A percentile compares a stretch with the other conserved stretches of the same genome.
Evolutionary conservation across 73 alveolate genomes (phyloP).

Genomic region (Paramecium tetraurelia): DNA sequence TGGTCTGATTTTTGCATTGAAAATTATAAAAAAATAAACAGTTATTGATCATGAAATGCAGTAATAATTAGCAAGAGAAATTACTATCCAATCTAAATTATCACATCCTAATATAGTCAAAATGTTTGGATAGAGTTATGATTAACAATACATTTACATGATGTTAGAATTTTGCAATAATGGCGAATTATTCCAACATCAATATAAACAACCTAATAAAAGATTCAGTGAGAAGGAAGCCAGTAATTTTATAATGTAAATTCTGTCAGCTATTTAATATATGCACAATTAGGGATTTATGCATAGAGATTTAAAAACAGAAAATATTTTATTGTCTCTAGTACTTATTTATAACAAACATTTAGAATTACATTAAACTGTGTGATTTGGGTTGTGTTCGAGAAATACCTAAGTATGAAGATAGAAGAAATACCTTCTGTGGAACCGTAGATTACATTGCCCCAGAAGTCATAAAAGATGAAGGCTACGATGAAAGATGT

Average conservation of each 20-base stretch:
- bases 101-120: constrained; percentile 30
- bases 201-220: not conserved
- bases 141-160: constrained; percentile 2
- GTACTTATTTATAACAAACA: not conserved
- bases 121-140: constrained; percentile 41
- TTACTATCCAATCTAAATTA: not conserved
- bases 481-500: constrained; percentile 82
- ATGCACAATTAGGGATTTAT: constrained; percentile 84
- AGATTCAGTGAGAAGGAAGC: constrained; percentile 24
- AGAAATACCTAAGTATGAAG: constrained; percentile 48
- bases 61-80: constrained; percentile 24
- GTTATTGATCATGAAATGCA: constrained; percentile 8
- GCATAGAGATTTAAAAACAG: constrained; percentile 74
- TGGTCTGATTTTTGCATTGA: constrained; percentile 43
- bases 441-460: constrained; percentile 94
- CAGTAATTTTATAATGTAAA: constrained; percentile 26
- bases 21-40: constrained; percentile 2
- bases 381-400: constrained; percentile 79
- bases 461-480: constrained; percentile 82
- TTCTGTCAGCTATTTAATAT: constrained; percentile 69
- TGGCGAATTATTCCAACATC: constrained; percentile 37
- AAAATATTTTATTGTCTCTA: constrained; percentile 42
- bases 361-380: constrained; percentile 58
- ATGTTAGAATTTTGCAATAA: constrained; percentile 39
- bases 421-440: constrained; percentile 81